Percentiles rank a stretch among this genome's conserved stretches.
Evolutionary conservation across 306 rosid species (phyloP).

Genomic region (Fagus crenata): DNA sequence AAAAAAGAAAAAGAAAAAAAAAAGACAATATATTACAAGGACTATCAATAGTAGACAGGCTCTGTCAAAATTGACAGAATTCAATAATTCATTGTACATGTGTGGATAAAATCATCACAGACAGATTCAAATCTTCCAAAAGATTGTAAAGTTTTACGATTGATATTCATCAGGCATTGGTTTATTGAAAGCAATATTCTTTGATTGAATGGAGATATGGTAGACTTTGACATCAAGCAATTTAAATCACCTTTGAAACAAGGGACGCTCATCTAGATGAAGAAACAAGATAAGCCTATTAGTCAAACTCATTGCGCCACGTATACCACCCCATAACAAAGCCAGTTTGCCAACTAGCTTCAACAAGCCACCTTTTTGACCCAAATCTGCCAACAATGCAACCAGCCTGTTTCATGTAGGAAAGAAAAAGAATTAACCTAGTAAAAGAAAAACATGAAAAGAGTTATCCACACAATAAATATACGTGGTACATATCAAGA

Average conservation of each 20-base stretch:
- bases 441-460: conserved; percentile 23
- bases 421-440: conserved; percentile 21
- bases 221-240: conserved; percentile 8
- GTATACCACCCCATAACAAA: conserved; percentile 95
- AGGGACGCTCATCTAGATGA: conserved; percentile 73
- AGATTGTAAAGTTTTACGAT: not conserved
- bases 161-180: not conserved
- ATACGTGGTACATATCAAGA: conserved; percentile 29
- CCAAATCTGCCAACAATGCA: conserved; percentile 71
- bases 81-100: not conserved
- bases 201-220: not conserved
- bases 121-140: not conserved
- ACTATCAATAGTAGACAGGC: not conserved
- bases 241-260: conserved; percentile 71
- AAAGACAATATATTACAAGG: not conserved
- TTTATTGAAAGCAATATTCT: not conserved
- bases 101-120: not conserved
- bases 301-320: conserved; percentile 96
- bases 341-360: conserved; percentile 88
- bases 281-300: conserved; percentile 76
- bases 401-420: conserved; percentile 67
- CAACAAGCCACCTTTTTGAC: conserved; percentile 86
- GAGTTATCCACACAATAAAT: not conserved
- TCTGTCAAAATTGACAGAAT: not conserved
- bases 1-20: no score